Percentiles rank a stretch among this genome's conserved stretches.
Evolutionary conservation across 2,329 filamentous ascomycete species (phyloP).

Genomic region (Xylaria sp.): DNA sequence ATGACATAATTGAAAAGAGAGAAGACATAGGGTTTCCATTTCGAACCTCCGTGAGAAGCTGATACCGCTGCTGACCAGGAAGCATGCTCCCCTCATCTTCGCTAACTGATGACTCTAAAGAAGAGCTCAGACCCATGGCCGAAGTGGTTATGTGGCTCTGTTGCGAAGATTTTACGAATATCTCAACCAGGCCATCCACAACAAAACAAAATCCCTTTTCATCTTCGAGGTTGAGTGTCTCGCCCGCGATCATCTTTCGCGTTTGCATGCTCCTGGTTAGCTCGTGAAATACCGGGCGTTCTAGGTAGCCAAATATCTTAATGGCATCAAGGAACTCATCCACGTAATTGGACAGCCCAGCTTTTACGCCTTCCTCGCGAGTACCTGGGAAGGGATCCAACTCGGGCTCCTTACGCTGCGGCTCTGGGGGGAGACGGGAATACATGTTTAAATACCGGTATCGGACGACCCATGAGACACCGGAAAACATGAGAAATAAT

Average conservation of each 20-base stretch:
- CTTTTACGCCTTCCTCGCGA: conserved; percentile 88
- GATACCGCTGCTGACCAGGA: conserved; percentile 84
- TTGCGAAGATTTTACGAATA: conserved; percentile 90
- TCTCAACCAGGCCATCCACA: conserved; percentile 94
- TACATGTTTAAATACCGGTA: conserved; percentile 99
- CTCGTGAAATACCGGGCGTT: conserved; percentile 96
- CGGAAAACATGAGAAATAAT: conserved; percentile 85
- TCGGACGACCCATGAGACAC: conserved; percentile 89
- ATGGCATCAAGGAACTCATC: conserved; percentile 99
- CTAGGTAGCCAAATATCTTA: conserved; percentile 97
- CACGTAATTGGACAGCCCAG: conserved; percentile 92
- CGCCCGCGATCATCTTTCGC: conserved; percentile 91
- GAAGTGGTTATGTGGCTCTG: conserved; percentile 45
- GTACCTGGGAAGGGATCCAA: conserved; percentile 95
- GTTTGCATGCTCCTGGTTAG: conserved; percentile 99
- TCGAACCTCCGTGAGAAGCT: conserved; percentile 94
- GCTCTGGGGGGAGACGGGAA: conserved; percentile 89
- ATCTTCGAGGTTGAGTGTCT: conserved; percentile 94
- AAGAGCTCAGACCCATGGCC: conserved; percentile 56
- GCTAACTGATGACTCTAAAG: conserved; percentile 65
- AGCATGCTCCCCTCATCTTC: conserved; percentile 74
- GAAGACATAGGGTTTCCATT: conserved; percentile 99
- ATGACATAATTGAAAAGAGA: conserved; percentile 93
- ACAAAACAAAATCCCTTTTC: conserved; percentile 98
- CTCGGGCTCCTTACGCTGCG: conserved; percentile 94